Conservation (phyloP, 495 filamentous ascomycete species). For the Tuber borchii region DNA sequence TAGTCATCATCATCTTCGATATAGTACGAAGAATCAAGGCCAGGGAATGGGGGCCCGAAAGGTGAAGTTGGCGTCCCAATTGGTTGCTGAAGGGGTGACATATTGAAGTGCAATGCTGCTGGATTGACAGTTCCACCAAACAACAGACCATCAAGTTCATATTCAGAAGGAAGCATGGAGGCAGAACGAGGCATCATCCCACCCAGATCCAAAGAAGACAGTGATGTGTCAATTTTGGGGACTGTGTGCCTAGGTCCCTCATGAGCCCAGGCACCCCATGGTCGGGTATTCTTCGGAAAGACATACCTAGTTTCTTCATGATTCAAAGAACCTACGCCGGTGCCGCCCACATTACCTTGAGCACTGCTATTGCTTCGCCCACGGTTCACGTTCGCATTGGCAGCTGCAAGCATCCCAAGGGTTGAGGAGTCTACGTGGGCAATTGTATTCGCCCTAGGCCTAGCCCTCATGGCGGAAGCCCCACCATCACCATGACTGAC, state of each 20-base stretch:
- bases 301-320: slow-evolving; percentile 40
- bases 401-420: slow-evolving; percentile 61
- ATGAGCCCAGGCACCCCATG: slow-evolving; percentile 40
- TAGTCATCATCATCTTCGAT: slow-evolving; percentile 67
- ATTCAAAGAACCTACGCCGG: slow-evolving; percentile 38
- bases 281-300: slow-evolving; percentile 38
- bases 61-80: slow-evolving; percentile 66
- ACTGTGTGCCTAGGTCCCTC: slow-evolving; percentile 38
- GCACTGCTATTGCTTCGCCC: slow-evolving; percentile 31
- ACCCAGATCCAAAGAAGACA: slow-evolving; percentile 42
- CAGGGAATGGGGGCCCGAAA: slow-evolving; percentile 59
- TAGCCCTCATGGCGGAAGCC: slow-evolving; percentile 53
- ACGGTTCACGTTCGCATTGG: slow-evolving; percentile 50
- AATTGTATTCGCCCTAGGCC: slow-evolving; percentile 92
- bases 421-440: slow-evolving; percentile 81
- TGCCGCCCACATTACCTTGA: slow-evolving; percentile 36
- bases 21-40: slow-evolving; percentile 48
- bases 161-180: slow-evolving; percentile 49
- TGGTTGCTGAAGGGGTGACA: slow-evolving; percentile 57
- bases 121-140: slow-evolving; percentile 87
- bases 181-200: slow-evolving; percentile 42
- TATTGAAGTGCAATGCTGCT: slow-evolving; percentile 85
- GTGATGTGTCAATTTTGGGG: slow-evolving; percentile 41
- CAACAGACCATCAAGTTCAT: slow-evolving; percentile 68
- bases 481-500: slow-evolving; percentile 47